Conservation (phyloP, 139 green algal genomes). For the Coelastrella sp. region DNA sequence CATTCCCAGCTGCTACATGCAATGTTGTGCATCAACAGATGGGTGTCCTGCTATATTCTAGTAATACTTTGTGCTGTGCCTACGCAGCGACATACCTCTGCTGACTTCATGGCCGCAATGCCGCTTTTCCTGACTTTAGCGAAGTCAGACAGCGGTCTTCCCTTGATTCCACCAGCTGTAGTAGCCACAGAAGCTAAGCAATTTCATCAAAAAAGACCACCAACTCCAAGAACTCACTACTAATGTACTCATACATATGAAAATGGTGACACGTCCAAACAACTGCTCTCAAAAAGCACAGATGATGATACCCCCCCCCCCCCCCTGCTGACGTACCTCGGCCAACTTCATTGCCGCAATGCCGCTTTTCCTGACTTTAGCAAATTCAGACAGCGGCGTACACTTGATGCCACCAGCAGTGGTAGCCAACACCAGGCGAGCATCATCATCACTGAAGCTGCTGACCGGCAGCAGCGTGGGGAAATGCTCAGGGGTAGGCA, state of each 20-base stretch:
- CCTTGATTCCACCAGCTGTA: background rate
- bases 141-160: too few species aligned
- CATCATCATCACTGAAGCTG: slow-evolving; percentile 38
- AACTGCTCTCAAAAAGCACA: too few species aligned
- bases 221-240: too few species aligned
- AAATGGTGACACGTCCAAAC: background rate
- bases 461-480: slow-evolving; percentile 72
- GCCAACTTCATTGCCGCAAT: slow-evolving; percentile 63
- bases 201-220: background rate
- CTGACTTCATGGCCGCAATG: slow-evolving; percentile 63
- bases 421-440: slow-evolving; percentile 41
- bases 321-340: background rate
- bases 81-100: too few species aligned
- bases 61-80: too few species aligned
- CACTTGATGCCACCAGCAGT: slow-evolving; percentile 77
- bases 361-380: slow-evolving; percentile 47
- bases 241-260: background rate
- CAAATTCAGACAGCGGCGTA: slow-evolving; percentile 67
- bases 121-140: too few species aligned
- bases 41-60: too few species aligned
- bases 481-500: slow-evolving; percentile 61
- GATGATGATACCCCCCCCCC: background rate
- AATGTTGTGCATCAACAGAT: too few species aligned
- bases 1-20: too few species aligned
- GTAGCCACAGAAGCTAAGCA: background rate